Base-by-base conservation (phyloP, 192 early-diverging fungal genomes). In the Rhizophagus sp. region DNA sequence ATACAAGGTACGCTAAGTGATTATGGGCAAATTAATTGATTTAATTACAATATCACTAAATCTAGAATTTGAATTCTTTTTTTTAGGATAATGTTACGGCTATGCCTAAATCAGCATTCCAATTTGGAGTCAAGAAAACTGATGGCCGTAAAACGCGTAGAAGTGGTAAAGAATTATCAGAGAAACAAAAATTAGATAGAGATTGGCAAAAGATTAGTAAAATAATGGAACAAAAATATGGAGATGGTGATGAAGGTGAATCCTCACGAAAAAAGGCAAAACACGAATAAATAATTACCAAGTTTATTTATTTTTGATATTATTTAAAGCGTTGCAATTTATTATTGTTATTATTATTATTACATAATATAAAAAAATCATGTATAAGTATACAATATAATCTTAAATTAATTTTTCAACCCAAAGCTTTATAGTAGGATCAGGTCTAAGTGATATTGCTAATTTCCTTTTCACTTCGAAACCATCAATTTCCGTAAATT, bases 21-120 rank as follows among this genome's bases (percentile, higher is more conserved):
- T 17, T 68, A 30, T 17, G 1, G 10, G 0, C 9, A 47, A 72
- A 8, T 25, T 25, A 15, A 11, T 62, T 62, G 8, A 11, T 33
- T 44, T 30, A 39, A 22, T 75, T 50, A 62, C 27, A 25, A 36
- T 41, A 2, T 34, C 33, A 34, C 15, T 75, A 22, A 75, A 11
- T 17, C 8, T 12, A 15, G 3, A n/a, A n/a, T 22, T 24, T 33
- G 19, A 24, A 47, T 30, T 9, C 1, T 57, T 47, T 52, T 36
- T 52, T 47, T 30, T 30, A 78, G 76, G 91, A 92, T 27, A 86
- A 83, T 27, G 85, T 94, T 34, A 93, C 93, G 36, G 88, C 91
- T 33, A 79, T 94, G 47, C 93, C 94, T 0, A 93, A 94, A 84
- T 91, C 90, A 24, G 92, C 94, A 3, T 92, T 90, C 73, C 90